Evolutionary conservation across 192 early-diverging fungal genomes (phyloP).

Genomic region (Podila epigama): DNA sequence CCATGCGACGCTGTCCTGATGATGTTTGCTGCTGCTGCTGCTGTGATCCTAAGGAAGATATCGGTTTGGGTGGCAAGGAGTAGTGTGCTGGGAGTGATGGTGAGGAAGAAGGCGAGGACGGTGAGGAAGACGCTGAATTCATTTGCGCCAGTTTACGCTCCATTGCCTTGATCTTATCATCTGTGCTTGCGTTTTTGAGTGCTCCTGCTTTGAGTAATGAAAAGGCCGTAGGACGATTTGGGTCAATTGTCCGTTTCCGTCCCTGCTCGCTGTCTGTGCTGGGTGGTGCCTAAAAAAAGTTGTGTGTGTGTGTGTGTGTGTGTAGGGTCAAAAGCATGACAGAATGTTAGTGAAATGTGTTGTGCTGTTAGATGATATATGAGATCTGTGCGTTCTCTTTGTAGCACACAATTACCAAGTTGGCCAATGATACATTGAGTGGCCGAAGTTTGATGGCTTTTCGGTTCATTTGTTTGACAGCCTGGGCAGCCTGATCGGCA

Average conservation of each 20-base stretch:
- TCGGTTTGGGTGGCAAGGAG: slow-evolving; percentile 20
- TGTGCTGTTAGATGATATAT: neutral
- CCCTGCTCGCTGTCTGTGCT: slow-evolving; percentile 49
- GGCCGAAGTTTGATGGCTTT: slow-evolving; percentile 59
- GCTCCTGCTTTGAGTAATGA: slow-evolving; percentile 55
- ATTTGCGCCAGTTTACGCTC: slow-evolving; percentile 70
- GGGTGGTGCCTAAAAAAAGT: slow-evolving; percentile 44
- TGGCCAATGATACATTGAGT: slow-evolving; percentile 68
- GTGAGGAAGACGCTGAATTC: neutral
- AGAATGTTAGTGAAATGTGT: neutral
- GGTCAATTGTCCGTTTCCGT: slow-evolving; percentile 28
- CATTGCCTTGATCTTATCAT: slow-evolving; percentile 71
- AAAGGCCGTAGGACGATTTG: slow-evolving; percentile 54
- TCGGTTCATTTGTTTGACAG: slow-evolving; percentile 63
- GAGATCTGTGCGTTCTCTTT: neutral
- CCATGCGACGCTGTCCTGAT: too few species aligned
- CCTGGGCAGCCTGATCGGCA: slow-evolving; percentile 57
- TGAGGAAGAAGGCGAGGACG: neutral
- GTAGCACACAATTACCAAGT: slow-evolving; percentile 51
- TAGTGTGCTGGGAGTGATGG: slow-evolving; percentile 10
- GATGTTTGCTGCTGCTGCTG: neutral
- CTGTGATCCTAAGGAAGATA: neutral
- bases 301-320: neutral
- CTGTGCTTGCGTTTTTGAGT: slow-evolving; percentile 60
- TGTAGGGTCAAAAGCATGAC: too few species aligned